Base-by-base conservation (phyloP, 1,139 yeast genomes). In the Barnettozyma hawaiiensis region DNA sequence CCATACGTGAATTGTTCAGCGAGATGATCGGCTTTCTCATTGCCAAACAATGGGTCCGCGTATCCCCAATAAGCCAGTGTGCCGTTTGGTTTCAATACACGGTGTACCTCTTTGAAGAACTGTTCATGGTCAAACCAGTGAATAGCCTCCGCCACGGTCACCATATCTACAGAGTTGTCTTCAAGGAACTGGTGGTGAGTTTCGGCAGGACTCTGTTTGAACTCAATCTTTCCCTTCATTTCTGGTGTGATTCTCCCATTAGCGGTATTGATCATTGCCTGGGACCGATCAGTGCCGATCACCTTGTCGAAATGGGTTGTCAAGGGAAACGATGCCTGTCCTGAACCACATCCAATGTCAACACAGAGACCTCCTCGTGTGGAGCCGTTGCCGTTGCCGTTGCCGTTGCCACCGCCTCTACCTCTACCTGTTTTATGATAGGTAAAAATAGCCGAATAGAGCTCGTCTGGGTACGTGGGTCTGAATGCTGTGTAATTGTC, bases 311-410 rank as follows among this genome's bases (percentile, higher is more conserved):
- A 67, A 27, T 57, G 47, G 3, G 66, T 51, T 2, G 71, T 52
- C 41, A 84, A 61, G 31, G 78, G 73, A 46, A 70, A 64, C 1
- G 90, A 71, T 1, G 81, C 90, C 54, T 79, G 80, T 0, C 95
- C 95, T 0, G 95, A 77, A 1, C 96, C 96, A 58, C 89, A 80
- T 1, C 95, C 95, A 31, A 85, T 65, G 59, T 85, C 95, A 23
- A 85, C 60, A 1, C 76, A 77, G 15, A 67, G 46, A 1, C 64
- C 51, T 22, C n/a, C n/a, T n/a, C n/a, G n/a, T n/a, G 42, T 41
- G 0, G 47, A 52, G 20, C 61, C 59, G 10, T n/a, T n/a, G n/a
- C n/a, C n/a, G n/a, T n/a, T n/a, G n/a, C n/a, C n/a, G n/a, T n/a
- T n/a, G n/a, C n/a, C n/a, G n/a, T n/a, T n/a, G n/a, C n/a, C n/a